Conservation (phyloP, 2,329 filamentous ascomycete genomes). For the Calonectria crousiana region DNA sequence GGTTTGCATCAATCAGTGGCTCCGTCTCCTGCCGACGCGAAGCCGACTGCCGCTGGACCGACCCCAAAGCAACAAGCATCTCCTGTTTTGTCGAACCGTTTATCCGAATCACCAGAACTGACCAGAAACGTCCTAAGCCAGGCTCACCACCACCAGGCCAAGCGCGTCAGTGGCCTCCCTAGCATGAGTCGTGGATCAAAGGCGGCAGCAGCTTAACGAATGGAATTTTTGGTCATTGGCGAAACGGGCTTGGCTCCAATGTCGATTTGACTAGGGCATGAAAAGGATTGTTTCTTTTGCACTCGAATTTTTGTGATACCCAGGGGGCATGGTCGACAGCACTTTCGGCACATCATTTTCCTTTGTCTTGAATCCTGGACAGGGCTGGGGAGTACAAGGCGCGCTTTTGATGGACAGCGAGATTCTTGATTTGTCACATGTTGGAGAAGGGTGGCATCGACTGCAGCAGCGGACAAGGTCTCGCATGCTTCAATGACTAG, state of each 20-base stretch:
- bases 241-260: constrained; percentile 16
- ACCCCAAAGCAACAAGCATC: constrained; percentile 41
- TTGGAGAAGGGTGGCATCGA: constrained; percentile 33
- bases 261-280: constrained; percentile 38
- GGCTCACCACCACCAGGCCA: constrained; percentile 49
- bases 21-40: constrained; percentile 37
- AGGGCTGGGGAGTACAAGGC: constrained; percentile 31
- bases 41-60: constrained; percentile 39
- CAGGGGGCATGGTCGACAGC: constrained; percentile 45
- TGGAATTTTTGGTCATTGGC: constrained; percentile 29
- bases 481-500: constrained; percentile 34
- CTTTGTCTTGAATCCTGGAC: constrained; percentile 37
- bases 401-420: constrained; percentile 23
- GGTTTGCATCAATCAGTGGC: constrained; percentile 34
- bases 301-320: constrained; percentile 55
- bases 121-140: constrained; percentile 52
- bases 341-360: constrained; percentile 36
- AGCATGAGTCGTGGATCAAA: constrained; percentile 50
- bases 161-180: constrained; percentile 48
- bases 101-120: constrained; percentile 60
- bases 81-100: constrained; percentile 41
- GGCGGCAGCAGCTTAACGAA: constrained; percentile 48
- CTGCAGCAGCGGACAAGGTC: constrained; percentile 27
- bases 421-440: constrained; percentile 27
- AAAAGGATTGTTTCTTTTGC: constrained; percentile 43